These are phyloP conservation scores for Babesia sp. DNA, from an alignment of 169 alveolate species.

Conservation along the genomic window DNA sequence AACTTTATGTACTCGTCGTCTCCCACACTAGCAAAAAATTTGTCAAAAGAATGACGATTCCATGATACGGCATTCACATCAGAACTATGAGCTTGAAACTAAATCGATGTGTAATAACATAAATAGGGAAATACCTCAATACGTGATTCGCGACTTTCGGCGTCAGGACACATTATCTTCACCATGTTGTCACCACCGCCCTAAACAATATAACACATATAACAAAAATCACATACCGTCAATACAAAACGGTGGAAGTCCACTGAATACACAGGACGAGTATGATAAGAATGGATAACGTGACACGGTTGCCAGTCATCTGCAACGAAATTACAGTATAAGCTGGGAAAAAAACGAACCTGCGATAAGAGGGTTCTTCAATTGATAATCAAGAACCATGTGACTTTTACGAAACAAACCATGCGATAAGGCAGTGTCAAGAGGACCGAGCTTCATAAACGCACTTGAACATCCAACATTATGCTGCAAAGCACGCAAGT, in stretches of 20 bases:
- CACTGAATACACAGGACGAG: conserved; percentile 69
- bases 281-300: conserved; percentile 65
- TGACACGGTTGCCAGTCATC: conserved; percentile 75
- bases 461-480: conserved; percentile 18
- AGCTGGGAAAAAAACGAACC: background rate
- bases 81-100: conserved; percentile 70
- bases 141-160: background rate
- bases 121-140: background rate
- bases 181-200: conserved; percentile 68
- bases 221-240: conserved; percentile 23
- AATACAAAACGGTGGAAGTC: conserved; percentile 61
- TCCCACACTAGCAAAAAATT: conserved; percentile 70
- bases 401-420: conserved; percentile 1
- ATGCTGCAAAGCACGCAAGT: conserved; percentile 3
- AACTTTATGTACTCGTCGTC: conserved; percentile 76
- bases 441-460: conserved; percentile 21
- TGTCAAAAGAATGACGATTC: conserved; percentile 53
- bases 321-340: background rate
- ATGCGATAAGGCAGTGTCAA: conserved; percentile 19
- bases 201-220: background rate
- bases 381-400: background rate
- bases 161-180: conserved; percentile 29
- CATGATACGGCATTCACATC: conserved; percentile 78
- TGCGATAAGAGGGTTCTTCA: conserved; percentile 25
- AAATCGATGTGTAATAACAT: background rate